Evolutionary conservation across 768 basidiomycete species (phyloP).

Genomic region (Hirschioporus abietinus): DNA sequence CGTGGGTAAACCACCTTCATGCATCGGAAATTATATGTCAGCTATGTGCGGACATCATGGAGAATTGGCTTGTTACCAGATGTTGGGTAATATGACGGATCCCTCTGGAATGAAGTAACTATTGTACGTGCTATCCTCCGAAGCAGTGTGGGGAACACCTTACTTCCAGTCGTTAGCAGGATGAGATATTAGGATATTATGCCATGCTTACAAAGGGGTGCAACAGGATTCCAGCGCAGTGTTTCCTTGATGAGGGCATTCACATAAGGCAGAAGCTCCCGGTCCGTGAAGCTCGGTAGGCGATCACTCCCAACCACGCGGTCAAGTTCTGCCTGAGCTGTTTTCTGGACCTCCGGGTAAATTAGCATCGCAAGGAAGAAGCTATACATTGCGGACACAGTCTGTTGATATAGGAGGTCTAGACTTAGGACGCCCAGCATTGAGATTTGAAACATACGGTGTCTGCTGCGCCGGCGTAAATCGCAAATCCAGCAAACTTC

Average conservation of each 20-base stretch:
- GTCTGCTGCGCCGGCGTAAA: background rate
- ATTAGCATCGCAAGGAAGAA: constrained; percentile 7
- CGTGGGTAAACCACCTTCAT: constrained; percentile 45
- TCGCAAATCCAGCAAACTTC: background rate
- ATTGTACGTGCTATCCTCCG: constrained; percentile 27
- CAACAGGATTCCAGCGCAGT: constrained; percentile 9
- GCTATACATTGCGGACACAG: background rate
- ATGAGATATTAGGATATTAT: constrained; percentile 4
- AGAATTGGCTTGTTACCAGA: constrained; percentile 7
- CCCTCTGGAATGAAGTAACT: constrained; percentile 36
- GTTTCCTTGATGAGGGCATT: constrained; percentile 13
- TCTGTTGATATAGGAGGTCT: constrained; percentile 8
- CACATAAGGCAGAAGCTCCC: background rate
- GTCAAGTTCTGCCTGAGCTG: background rate
- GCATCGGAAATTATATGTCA: background rate
- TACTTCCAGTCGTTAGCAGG: background rate
- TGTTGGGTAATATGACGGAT: constrained; percentile 44
- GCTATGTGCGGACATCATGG: background rate
- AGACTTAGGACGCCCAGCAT: constrained; percentile 12
- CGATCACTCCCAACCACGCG: background rate
- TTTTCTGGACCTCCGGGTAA: constrained; percentile 11
- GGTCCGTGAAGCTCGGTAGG: background rate
- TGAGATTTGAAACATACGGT: constrained; percentile 11
- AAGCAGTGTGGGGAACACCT: constrained; percentile 25
- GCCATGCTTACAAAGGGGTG: constrained; percentile 4